Percentiles rank a stretch among this genome's conserved stretches.
Conservation (phyloP, 192 early-diverging fungal genomes). For the Coemansia sp. region DNA sequence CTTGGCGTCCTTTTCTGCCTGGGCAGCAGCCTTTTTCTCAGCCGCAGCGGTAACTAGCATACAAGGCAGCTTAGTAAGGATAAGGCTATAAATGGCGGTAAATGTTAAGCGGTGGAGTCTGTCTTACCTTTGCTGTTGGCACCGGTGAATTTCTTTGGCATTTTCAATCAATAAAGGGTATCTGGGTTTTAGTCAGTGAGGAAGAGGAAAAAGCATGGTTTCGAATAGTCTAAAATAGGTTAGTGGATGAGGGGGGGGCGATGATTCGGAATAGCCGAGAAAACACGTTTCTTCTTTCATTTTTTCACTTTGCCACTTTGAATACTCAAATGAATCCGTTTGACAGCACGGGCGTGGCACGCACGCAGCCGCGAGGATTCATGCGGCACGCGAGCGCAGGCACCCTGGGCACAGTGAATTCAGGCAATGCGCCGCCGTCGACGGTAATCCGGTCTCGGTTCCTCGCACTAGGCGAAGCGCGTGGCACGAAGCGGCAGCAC, state of each 20-base stretch:
- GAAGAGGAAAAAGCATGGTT: not conserved
- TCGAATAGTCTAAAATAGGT: not conserved
- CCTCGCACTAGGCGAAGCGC: conserved; percentile 19
- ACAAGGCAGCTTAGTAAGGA: not conserved
- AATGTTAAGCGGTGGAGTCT: too few relatives aligned
- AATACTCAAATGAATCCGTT: not conserved
- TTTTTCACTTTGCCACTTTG: not conserved
- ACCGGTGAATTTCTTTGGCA: conserved; percentile 60
- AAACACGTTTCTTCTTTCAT: not conserved
- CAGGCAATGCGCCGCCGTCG: conserved; percentile 24
- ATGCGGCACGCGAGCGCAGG: not conserved
- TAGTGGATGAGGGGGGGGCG: conserved; percentile 4
- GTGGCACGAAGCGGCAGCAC: conserved; percentile 33
- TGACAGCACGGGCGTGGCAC: not conserved
- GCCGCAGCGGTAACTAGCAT: conserved; percentile 64
- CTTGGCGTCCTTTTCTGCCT: conserved; percentile 60
- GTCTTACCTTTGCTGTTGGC: conserved; percentile 57
- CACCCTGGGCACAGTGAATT: not conserved
- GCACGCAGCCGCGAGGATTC: not conserved
- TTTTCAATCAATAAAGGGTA: conserved; percentile 9
- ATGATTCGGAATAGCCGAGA: not conserved
- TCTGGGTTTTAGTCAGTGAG: not conserved
- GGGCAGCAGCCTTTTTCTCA: conserved; percentile 68
- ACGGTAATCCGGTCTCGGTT: conserved; percentile 46
- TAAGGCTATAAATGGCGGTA: not conserved